These are phyloP conservation scores for Leccinum ochraceum DNA, from an alignment of 768 basidiomycete species.

Conservation along the genomic window DNA sequence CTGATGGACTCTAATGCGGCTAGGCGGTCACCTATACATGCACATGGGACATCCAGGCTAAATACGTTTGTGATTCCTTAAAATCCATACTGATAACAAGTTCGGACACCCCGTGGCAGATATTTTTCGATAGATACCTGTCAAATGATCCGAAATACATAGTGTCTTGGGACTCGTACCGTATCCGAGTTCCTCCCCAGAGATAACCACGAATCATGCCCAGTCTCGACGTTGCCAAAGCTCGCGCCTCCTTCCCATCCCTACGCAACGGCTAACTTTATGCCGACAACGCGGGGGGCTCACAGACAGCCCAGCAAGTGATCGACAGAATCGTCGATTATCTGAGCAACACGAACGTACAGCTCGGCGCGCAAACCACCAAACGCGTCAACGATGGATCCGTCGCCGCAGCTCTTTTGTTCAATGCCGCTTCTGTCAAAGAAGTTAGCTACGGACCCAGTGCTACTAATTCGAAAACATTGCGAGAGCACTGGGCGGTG, in stretches of 20 bases:
- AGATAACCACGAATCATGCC: slow-evolving; percentile 12
- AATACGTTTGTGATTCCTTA: too few species aligned
- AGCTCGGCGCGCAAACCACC: slow-evolving; percentile 45
- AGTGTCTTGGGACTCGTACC: background rate
- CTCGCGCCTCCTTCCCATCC: slow-evolving; percentile 63
- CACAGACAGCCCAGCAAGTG: slow-evolving; percentile 56
- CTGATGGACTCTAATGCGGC: too few species aligned
- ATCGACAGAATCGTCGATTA: slow-evolving; percentile 67
- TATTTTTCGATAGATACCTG: too few species aligned
- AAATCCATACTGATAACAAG: too few species aligned
- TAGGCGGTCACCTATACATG: too few species aligned
- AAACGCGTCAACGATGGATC: slow-evolving; percentile 52
- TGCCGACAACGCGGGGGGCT: slow-evolving; percentile 79
- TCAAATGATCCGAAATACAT: too few species aligned
- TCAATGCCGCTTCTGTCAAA: slow-evolving; percentile 61
- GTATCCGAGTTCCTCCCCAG: background rate
- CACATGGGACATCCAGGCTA: slow-evolving; percentile 19
- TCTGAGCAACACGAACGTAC: slow-evolving; percentile 69
- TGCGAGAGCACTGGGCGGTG: too few species aligned
- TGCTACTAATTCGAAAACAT: slow-evolving; percentile 42
- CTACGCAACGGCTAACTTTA: slow-evolving; percentile 61
- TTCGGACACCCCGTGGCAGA: too few species aligned
- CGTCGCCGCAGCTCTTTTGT: slow-evolving; percentile 52
- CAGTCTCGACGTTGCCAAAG: slow-evolving; percentile 47
- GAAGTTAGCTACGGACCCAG: slow-evolving; percentile 71